Base-by-base conservation (phyloP, 352 stramenopile genomes). In the Pythium phragmiticola region DNA sequence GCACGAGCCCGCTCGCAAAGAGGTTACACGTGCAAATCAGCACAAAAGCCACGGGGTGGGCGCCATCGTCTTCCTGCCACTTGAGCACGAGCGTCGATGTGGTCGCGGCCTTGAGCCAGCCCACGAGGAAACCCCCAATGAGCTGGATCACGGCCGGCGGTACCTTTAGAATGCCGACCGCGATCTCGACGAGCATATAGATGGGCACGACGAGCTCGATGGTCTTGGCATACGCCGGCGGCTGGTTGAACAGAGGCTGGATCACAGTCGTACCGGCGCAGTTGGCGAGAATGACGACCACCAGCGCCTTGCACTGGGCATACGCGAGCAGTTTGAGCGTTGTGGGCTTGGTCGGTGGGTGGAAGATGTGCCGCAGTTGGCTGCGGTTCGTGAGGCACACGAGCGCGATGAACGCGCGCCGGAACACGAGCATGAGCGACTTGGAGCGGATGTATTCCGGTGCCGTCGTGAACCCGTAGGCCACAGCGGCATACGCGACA, bases 31-130 rank as follows among this genome's bases (percentile, higher is more conserved):
- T 84, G 19, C 72, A 89, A 34, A 89, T 65, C 9, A 82, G 53
- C 41, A 90, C 63, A 50, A 91, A 91, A n/a, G 68, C 73, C 11
- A 81, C 28, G 6, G 80, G 79, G 57, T 90, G 82, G 1, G 78
- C 77, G n/a, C 66, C 51, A 2, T 70, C 70, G 30, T 72, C 68
- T n/a, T 61, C 28, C 45, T 80, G 68, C 82, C 82, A 91, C 57
- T 88, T 75, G 54, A 74, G 63, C 41, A 88, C 82, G 46, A 90
- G 70, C 52, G 84, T 87, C 30, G 78, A 69, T 56, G 85, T 88
- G 60, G 74, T 89, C 57, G 89, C 70, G 57, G 82, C 77, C 70
- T 91, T 91, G 51, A 90, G 65, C 82, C 82, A 91, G 60, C 80
- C 83, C 49, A 91, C 80, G 57, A 71, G 63, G n/a, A 89, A 64